A percentile compares a stretch with the other conserved stretches of the same genome.
Evolutionary conservation across 495 filamentous ascomycete species (phyloP).

Genomic region (Penicillium argentinense): DNA sequence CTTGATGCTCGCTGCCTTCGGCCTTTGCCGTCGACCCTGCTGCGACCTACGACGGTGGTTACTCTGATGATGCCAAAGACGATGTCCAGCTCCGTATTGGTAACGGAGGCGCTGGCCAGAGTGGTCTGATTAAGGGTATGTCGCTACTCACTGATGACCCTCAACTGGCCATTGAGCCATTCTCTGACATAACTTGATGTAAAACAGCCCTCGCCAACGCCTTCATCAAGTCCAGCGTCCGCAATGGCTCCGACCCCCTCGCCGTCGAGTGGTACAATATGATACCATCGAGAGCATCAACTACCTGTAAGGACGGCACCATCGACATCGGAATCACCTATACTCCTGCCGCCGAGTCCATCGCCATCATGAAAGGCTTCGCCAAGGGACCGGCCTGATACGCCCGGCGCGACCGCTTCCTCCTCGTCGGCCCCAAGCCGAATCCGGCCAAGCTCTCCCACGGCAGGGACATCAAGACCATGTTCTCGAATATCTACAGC

Average conservation of each 20-base stretch:
- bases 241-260: constrained; percentile 31
- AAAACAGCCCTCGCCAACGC: constrained; percentile 34
- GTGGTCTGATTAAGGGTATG: constrained; percentile 33
- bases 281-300: constrained; percentile 45
- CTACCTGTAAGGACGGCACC: constrained; percentile 29
- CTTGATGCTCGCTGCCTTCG: no score
- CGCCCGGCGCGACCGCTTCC: constrained; percentile 41
- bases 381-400: constrained; percentile 30
- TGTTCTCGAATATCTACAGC: constrained; percentile 31
- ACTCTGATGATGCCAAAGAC: no score
- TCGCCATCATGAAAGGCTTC: constrained; percentile 35
- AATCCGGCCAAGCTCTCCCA: constrained; percentile 31
- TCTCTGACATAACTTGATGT: not conserved
- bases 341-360: constrained; percentile 34
- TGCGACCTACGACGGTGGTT: no score
- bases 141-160: not conserved
- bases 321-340: constrained; percentile 47
- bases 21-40: no score
- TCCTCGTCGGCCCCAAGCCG: constrained; percentile 32
- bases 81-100: no score
- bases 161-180: not conserved
- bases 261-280: constrained; percentile 37
- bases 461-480: constrained; percentile 20
- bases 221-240: constrained; percentile 33
- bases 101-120: no score